phyloP scores from a whole-genome alignment of 2,329 filamentous ascomycete species.

The Acrocalymma vagum region DNA sequence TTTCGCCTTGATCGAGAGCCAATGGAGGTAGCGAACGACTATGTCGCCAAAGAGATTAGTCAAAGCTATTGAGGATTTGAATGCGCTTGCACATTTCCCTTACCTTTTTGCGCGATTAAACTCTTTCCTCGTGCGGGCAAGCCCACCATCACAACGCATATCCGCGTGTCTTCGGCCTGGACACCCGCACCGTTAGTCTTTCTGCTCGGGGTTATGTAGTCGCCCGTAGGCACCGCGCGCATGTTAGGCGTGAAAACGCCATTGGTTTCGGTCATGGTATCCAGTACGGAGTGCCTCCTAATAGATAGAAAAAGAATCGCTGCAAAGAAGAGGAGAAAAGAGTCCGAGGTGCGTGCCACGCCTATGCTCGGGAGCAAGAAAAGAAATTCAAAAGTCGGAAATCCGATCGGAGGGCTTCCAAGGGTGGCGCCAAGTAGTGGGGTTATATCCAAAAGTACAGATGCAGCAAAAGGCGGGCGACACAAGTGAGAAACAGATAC shows the following conservation, averaged over 20 bases:
- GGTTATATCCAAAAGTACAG: constrained; percentile 21
- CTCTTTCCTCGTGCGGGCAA: constrained; percentile 96
- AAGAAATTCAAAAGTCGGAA: constrained; percentile 35
- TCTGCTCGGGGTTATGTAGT: constrained; percentile 53
- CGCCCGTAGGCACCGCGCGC: constrained; percentile 51
- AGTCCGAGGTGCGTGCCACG: too few relatives aligned
- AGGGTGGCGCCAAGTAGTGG: constrained; percentile 30
- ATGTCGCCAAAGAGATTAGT: constrained; percentile 16
- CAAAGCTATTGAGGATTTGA: not conserved
- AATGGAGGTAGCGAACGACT: constrained; percentile 82
- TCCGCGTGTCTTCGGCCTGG: constrained; percentile 93
- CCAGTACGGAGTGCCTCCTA: constrained; percentile 33
- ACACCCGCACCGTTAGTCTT: constrained; percentile 71
- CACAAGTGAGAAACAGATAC: not conserved
- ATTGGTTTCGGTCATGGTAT: constrained; percentile 43
- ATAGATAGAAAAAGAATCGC: constrained; percentile 19
- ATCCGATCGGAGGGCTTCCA: constrained; percentile 40
- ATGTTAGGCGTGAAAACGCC: constrained; percentile 49
- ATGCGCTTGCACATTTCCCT: constrained; percentile 23
- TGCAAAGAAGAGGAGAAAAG: constrained; percentile 17
- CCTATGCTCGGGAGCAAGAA: too few relatives aligned
- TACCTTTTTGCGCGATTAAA: constrained; percentile 96
- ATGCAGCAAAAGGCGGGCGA: constrained; percentile 7
- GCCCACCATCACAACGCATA: constrained; percentile 99
- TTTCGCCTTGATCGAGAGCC: constrained; percentile 92